These are phyloP conservation scores for Tulasnella sp. DNA, from an alignment of 768 basidiomycete genomes.

Conservation along the genomic window DNA sequence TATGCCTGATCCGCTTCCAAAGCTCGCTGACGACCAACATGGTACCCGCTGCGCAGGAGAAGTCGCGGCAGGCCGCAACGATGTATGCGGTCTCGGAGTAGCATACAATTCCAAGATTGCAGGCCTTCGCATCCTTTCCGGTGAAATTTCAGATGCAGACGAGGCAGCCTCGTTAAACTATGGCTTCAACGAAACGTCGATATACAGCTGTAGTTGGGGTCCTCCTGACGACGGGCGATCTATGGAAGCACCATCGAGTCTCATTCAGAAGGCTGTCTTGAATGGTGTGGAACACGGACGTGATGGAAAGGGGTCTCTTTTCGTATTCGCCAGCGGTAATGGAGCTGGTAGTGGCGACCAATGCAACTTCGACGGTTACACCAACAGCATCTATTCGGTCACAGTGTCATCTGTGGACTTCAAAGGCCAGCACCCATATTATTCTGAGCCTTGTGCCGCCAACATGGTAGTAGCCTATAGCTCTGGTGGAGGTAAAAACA, in stretches of 20 bases:
- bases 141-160: constrained; percentile 91
- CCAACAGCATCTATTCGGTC: constrained; percentile 94
- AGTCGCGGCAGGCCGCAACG: constrained; percentile 89
- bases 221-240: constrained; percentile 92
- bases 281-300: constrained; percentile 93
- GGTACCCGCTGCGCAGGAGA: constrained; percentile 98
- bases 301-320: constrained; percentile 86
- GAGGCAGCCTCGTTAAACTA: constrained; percentile 95
- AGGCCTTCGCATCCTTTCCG: constrained; percentile 93
- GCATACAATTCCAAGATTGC: constrained; percentile 91
- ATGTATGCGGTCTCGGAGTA: constrained; percentile 91
- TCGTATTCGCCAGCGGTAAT: constrained; percentile 97
- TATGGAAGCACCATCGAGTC: constrained; percentile 91
- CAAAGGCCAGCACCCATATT: constrained; percentile 92
- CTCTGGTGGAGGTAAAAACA: constrained; percentile 90
- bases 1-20: constrained; percentile 79
- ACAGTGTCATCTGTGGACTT: constrained; percentile 96
- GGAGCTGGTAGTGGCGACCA: constrained; percentile 90
- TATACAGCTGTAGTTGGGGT: constrained; percentile 98
- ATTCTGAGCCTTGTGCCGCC: constrained; percentile 96
- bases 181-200: constrained; percentile 87
- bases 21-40: constrained; percentile 89
- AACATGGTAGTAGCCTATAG: constrained; percentile 97
- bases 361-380: constrained; percentile 99
- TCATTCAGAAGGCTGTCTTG: constrained; percentile 91